A percentile compares a stretch with the other conserved stretches of the same genome.
These are phyloP conservation scores for Talaromyces sp. DNA, from an alignment of 2,329 filamentous ascomycete species.

Conservation along the genomic window DNA sequence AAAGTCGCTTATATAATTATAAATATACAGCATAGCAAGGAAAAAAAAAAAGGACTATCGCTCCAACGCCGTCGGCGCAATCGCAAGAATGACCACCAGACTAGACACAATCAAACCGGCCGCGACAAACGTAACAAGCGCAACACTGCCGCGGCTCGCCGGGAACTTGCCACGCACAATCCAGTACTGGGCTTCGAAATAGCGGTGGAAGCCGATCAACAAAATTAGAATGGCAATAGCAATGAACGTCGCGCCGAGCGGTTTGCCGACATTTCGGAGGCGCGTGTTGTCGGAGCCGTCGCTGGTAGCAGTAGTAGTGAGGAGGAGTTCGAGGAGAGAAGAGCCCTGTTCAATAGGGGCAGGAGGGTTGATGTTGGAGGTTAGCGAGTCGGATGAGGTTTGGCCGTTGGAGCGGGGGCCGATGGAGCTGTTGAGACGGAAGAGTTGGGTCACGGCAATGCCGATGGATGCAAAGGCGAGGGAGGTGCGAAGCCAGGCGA, in stretches of 20 bases:
- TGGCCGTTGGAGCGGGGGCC: not conserved
- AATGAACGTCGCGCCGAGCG: conserved; percentile 60
- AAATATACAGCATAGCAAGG: not conserved
- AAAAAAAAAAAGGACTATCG: conserved; percentile 11
- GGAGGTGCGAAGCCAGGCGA: conserved; percentile 62
- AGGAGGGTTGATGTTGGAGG: not conserved
- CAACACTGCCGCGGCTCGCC: conserved; percentile 56
- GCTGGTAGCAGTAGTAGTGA: not conserved
- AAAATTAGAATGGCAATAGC: conserved; percentile 57
- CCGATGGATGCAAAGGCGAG: conserved; percentile 62
- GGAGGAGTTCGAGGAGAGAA: conserved; percentile 9
- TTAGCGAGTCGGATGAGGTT: not conserved
- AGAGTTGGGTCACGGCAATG: conserved; percentile 61
- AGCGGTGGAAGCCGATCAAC: conserved; percentile 58
- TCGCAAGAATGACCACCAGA: conserved; percentile 54
- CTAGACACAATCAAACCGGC: conserved; percentile 54
- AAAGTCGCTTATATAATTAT: not conserved
- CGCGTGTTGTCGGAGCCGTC: conserved; percentile 12
- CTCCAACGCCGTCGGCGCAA: conserved; percentile 42
- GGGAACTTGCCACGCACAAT: conserved; percentile 63
- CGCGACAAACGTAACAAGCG: conserved; percentile 53
- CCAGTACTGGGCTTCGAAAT: conserved; percentile 63
- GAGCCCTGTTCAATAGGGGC: not conserved
- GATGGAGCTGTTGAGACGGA: conserved; percentile 54
- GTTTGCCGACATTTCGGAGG: conserved; percentile 52